Conservation (phyloP, 2,329 filamentous ascomycete species). For the Neofusicoccum laricinum region DNA sequence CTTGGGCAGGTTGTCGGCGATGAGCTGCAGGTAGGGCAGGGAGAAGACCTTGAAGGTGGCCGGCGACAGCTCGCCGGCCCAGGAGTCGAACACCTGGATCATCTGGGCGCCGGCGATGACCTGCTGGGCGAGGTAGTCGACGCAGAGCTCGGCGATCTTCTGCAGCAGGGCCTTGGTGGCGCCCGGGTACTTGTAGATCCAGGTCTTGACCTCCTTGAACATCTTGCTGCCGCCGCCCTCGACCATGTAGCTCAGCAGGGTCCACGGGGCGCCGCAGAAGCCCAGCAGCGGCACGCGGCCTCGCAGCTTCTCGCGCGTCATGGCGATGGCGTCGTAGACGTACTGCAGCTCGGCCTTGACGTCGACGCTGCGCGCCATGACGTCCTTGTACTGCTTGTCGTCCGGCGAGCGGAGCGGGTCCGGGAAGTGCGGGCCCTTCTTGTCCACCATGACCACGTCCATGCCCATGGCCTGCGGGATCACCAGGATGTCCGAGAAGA, state of each 20-base stretch:
- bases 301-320: slow-evolving; percentile 82
- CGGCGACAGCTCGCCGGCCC: slow-evolving; percentile 91
- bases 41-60: slow-evolving; percentile 79
- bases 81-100: slow-evolving; percentile 96
- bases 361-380: slow-evolving; percentile 77
- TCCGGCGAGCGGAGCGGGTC: slow-evolving; percentile 74
- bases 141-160: slow-evolving; percentile 91
- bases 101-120: slow-evolving; percentile 91
- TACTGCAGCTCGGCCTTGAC: slow-evolving; percentile 84
- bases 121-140: slow-evolving; percentile 89
- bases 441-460: slow-evolving; percentile 97
- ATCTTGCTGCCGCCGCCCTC: slow-evolving; percentile 95
- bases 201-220: slow-evolving; percentile 91
- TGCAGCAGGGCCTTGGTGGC: slow-evolving; percentile 78
- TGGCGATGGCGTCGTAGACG: slow-evolving; percentile 90
- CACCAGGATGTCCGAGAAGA: slow-evolving; percentile 97
- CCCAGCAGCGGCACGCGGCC: slow-evolving; percentile 91
- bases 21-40: slow-evolving; percentile 81
- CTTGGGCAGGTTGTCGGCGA: slow-evolving; percentile 74
- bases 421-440: slow-evolving; percentile 94
- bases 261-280: slow-evolving; percentile 97
- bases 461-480: slow-evolving; percentile 98
- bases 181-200: slow-evolving; percentile 86
- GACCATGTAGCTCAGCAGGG: slow-evolving; percentile 97
- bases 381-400: slow-evolving; percentile 76